Evolutionary conservation across 2,329 filamentous ascomycete species (phyloP), one percentile per base, ranked within the genome.

Genomic region (Blastomyces parvus): DNA sequence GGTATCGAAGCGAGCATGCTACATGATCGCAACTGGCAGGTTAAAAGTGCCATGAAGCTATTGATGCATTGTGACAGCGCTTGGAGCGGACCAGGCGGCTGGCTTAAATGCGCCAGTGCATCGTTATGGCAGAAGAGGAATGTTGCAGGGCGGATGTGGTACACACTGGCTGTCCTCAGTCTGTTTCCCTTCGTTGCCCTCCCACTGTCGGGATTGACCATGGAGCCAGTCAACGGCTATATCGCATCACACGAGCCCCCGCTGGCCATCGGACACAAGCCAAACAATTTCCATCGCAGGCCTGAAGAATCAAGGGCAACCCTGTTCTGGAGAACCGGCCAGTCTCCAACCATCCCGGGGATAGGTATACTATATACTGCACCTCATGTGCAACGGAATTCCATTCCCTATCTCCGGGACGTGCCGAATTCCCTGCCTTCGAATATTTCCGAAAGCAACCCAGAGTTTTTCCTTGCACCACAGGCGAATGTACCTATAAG

Each of bases 1-100:
- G 65, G 65, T 13, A 63, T 66, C 17, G 65, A 67, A 52, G 64
- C 64, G 3, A 63, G 60, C 25, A 67, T 67, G 64, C 59, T 67
- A 1, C 65, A 67, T 14, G 59, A 63, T 17, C 42, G 30, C 3
- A 63, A 56, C 40, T 67, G 64, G 62, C 22, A 59, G 7, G 60
- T 48, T 17, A 46, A 60, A 19, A 62, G 62, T 33, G 42, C 64
- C 4, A 63, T 62, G 60, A 50, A 27, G n/a, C 55, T 66, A 19
- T 55, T 66, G 13, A 62, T 64, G 64, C 65, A 67, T 58, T 55
- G 59, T 27, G 61, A 50, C 9, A 38, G 50, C 25, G 52, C 48
- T 30, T 65, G 62, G 64, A 62, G 42, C 36, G 59, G 64, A 17
- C 59, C 60, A 3, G 48, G 48, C 1, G 64, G 64, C 6, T 65